A percentile compares a stretch with the other conserved stretches of the same genome.
Evolutionary conservation across 2,329 filamentous ascomycete genomes (phyloP).

Genomic region (Stromatinia cepivora): DNA sequence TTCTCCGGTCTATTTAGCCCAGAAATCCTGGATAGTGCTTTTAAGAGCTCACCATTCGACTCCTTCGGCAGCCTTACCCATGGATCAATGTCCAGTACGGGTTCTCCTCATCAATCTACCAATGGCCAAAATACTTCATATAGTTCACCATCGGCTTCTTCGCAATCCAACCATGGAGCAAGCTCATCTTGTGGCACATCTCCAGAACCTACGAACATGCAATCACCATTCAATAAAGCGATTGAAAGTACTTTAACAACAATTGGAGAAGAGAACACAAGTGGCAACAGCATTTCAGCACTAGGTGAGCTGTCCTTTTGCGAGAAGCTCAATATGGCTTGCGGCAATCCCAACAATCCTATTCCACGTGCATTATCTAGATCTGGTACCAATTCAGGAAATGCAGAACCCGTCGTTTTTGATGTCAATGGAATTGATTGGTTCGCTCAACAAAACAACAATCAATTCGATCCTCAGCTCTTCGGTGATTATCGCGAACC

Average conservation of each 20-base stretch:
- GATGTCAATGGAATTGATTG: constrained; percentile 65
- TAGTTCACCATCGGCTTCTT: constrained; percentile 65
- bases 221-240: constrained; percentile 67
- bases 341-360: constrained; percentile 53
- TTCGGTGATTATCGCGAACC: constrained; percentile 93
- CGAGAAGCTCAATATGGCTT: constrained; percentile 57
- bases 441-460: constrained; percentile 77
- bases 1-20: constrained; percentile 62
- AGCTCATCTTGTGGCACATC: constrained; percentile 74
- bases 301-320: constrained; percentile 54
- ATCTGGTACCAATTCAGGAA: constrained; percentile 33
- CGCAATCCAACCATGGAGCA: constrained; percentile 58
- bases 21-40: constrained; percentile 49
- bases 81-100: constrained; percentile 47
- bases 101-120: constrained; percentile 37
- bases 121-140: constrained; percentile 54
- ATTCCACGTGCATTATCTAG: constrained; percentile 49
- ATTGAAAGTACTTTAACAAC: constrained; percentile 60
- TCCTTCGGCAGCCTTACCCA: constrained; percentile 47
- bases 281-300: constrained; percentile 41
- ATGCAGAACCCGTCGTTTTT: constrained; percentile 42
- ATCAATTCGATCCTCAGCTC: constrained; percentile 85
- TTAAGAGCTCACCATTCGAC: constrained; percentile 44
- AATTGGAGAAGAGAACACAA: constrained; percentile 65
- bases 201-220: constrained; percentile 70